A percentile compares a stretch with the other conserved stretches of the same genome.
Conservation (phyloP, 805 yeast species). For the Jamesozyma lodderae region DNA sequence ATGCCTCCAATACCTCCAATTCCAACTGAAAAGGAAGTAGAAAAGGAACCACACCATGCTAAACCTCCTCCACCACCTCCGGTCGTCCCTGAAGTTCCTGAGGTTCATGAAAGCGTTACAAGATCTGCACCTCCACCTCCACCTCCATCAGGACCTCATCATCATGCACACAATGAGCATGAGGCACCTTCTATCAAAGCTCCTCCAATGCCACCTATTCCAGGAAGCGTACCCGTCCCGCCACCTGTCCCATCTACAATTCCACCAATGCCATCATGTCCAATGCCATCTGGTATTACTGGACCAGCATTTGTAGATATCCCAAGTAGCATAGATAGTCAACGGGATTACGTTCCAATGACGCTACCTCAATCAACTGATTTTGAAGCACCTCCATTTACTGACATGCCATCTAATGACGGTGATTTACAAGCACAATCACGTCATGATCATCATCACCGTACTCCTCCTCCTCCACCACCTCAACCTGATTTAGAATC, state of each 20-base stretch:
- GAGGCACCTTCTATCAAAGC: not conserved
- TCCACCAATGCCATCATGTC: constrained; percentile 12
- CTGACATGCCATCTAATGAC: constrained; percentile 1
- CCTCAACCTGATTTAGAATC: constrained; percentile 3
- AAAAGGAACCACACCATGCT: not conserved
- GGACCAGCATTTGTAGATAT: constrained; percentile 5
- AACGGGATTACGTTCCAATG: no score
- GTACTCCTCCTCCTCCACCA: constrained; percentile 14
- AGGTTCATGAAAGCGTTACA: no score
- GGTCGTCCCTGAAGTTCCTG: not conserved
- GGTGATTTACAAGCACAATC: no score
- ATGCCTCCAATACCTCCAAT: constrained; percentile 1
- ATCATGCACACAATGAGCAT: not conserved
- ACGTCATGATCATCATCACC: no score
- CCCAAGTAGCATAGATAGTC: not conserved
- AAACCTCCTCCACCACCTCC: constrained; percentile 5
- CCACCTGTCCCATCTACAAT: constrained; percentile 3
- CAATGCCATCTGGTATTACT: constrained; percentile 15
- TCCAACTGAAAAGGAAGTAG: not conserved
- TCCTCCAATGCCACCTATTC: constrained; percentile 2
- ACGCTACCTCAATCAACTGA: no score
- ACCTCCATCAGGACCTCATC: not conserved
- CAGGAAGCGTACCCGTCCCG: constrained; percentile 1
- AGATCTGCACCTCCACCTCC: constrained; percentile 5
- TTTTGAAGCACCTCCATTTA: not conserved